phyloP scores from a whole-genome alignment of 768 basidiomycete genomes.

The Phaffia australis region DNA sequence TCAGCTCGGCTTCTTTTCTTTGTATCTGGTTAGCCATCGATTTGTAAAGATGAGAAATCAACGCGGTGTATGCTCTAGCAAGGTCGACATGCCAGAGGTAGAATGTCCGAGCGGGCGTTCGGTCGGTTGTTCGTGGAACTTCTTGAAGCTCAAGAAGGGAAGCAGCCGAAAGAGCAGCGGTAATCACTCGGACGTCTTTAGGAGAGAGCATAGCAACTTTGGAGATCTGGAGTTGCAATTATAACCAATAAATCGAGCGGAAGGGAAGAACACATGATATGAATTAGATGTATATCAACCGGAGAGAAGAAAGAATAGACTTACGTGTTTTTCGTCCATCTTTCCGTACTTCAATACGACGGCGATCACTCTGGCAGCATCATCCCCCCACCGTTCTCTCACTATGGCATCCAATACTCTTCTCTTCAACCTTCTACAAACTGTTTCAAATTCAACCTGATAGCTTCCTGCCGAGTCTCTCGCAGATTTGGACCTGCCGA shows the following conservation, averaged over 20 bases:
- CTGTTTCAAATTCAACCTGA: constrained; percentile 66
- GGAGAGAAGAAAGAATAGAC: constrained; percentile 28
- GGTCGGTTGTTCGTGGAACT: constrained; percentile 79
- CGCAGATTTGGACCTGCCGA: constrained; percentile 49
- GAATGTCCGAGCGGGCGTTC: constrained; percentile 76
- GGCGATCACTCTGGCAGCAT: constrained; percentile 70
- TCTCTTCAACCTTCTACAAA: constrained; percentile 55
- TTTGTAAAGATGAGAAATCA: constrained; percentile 74
- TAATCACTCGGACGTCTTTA: constrained; percentile 69
- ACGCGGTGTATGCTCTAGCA: constrained; percentile 63
- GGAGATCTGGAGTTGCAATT: constrained; percentile 52
- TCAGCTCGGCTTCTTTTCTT: constrained; percentile 62
- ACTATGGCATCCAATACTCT: constrained; percentile 66
- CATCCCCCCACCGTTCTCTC: constrained; percentile 68
- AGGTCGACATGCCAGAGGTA: constrained; percentile 94
- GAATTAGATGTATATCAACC: not conserved
- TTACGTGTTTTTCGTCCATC: constrained; percentile 86
- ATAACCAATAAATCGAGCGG: not conserved
- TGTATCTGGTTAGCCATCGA: constrained; percentile 73
- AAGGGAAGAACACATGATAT: no score
- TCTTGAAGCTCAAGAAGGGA: constrained; percentile 83
- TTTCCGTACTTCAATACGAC: constrained; percentile 72
- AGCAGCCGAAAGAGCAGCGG: constrained; percentile 67
- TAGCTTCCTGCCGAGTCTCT: constrained; percentile 48
- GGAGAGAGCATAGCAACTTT: constrained; percentile 86